Evolutionary conservation across 345 rosid genomes (phyloP), one percentile per base, ranked within the genome.

Genomic region (Anacardium occidentale): DNA sequence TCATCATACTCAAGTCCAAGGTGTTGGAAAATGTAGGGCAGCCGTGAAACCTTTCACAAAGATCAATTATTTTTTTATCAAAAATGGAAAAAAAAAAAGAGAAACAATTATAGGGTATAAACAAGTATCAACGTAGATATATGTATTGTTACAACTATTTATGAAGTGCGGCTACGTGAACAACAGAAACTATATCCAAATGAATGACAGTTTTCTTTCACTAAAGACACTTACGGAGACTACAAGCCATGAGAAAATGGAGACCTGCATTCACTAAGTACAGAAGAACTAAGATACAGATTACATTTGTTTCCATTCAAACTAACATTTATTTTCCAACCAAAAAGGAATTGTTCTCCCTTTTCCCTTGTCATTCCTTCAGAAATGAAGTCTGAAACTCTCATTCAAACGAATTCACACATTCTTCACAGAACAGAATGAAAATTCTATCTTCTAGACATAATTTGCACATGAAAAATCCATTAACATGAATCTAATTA

Each of bases 1-100:
- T 93, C 97, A 58, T 93, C 94, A 22, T 93, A 96, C 75, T 96
- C 98, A 6, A 90, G 82, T 72, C 99, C 99, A 82, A 95, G 87
- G 66, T 82, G 87, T 81, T 93, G 91, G 80, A 86, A 96, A 62
- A 95, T 93, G 24, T 72, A 71, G 0, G 99, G 98, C 26, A 96
- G 83, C 34, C 85, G 84, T 8, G 87, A 11, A 50, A 85, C 96
- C 99, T 96, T 26, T n/a, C 37, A 34, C 15, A 60, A 53, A 50
- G n/a, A 47, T 13, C 25, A 25, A 50, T 45, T 12, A 4, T 17
- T 17, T 45, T n/a, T 11, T 47, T 17, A 29, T 21, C n/a, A 29
- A 26, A 25, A 29, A 29, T 29, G 32, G 4, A 59, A 44, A 10
- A 70, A 18, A 9, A 59, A 44, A 10, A 70, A 18, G 26, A 26